A percentile compares a stretch with the other conserved stretches of the same genome.
These are phyloP conservation scores for Fraxinus sp. DNA, from an alignment of 305 asterid species.

Conservation along the genomic window DNA sequence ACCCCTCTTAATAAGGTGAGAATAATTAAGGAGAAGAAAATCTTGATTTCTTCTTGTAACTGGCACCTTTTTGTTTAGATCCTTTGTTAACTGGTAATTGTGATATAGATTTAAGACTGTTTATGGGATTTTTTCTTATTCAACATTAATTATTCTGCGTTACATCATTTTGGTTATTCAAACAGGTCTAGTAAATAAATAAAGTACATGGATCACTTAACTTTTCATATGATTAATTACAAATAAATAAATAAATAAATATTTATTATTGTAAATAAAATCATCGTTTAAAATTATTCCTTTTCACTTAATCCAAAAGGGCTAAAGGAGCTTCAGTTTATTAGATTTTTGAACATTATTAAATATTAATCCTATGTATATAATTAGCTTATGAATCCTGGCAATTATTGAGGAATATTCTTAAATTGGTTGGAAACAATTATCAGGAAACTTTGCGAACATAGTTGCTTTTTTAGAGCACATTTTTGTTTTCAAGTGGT, in stretches of 20 bases:
- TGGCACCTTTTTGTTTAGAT: background rate
- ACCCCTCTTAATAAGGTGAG: too few species aligned
- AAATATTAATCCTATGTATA: background rate
- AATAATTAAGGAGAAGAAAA: background rate
- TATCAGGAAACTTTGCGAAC: constrained; percentile 25
- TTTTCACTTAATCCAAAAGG: background rate
- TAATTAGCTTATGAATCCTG: constrained; percentile 31
- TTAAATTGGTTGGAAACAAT: constrained; percentile 24
- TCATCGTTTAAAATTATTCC: background rate
- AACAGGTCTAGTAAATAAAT: too few species aligned
- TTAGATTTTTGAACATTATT: background rate
- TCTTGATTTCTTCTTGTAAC: background rate
- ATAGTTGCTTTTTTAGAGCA: constrained; percentile 33
- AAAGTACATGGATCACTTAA: too few species aligned
- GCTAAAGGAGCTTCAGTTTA: background rate
- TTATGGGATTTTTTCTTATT: too few species aligned
- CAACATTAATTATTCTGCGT: background rate
- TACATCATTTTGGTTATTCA: background rate
- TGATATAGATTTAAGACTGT: background rate
- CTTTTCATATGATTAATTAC: too few species aligned
- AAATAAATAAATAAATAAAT: too few species aligned
- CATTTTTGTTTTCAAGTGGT: constrained; percentile 22
- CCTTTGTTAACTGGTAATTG: background rate
- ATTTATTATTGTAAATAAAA: too few species aligned
- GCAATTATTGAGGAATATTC: constrained; percentile 50